Conservation (phyloP, 805 yeast species). For the Maudiozyma saulgeensis region DNA sequence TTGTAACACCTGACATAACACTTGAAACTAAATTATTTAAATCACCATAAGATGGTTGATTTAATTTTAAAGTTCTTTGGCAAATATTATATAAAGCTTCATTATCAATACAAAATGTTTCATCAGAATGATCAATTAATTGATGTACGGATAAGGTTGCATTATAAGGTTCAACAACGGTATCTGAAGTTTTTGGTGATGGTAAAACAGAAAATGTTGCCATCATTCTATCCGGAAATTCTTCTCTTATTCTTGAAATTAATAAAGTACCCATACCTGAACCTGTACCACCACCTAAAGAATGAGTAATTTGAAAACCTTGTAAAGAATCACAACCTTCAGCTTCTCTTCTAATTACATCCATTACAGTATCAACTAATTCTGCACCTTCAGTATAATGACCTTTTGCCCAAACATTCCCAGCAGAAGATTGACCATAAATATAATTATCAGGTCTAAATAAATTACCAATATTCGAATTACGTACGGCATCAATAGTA, state of each 20-base stretch:
- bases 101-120: conserved; percentile 90
- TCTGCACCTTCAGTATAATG: conserved; percentile 96
- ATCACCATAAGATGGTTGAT: conserved; percentile 69
- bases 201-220: conserved; percentile 92
- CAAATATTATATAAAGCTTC: conserved; percentile 89
- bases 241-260: conserved; percentile 79
- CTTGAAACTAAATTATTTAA: conserved; percentile 76
- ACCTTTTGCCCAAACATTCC: conserved; percentile 96
- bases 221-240: conserved; percentile 92
- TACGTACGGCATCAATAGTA: conserved; percentile 75
- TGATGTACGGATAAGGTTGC: conserved; percentile 88
- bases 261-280: conserved; percentile 92
- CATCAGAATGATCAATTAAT: conserved; percentile 83
- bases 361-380: conserved; percentile 80
- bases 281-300: conserved; percentile 89
- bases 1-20: conserved; percentile 93
- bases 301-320: conserved; percentile 86
- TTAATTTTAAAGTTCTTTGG: conserved; percentile 72
- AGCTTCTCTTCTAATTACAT: conserved; percentile 85
- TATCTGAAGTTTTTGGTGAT: conserved; percentile 82
- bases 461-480: conserved; percentile 72
- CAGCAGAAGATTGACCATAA: conserved; percentile 86
- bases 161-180: conserved; percentile 92
- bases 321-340: conserved; percentile 88
- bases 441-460: conserved; percentile 90